These are phyloP conservation scores for Rhynchospora tenuis DNA, from an alignment of 176 grass and related monocot species.

Conservation along the genomic window DNA sequence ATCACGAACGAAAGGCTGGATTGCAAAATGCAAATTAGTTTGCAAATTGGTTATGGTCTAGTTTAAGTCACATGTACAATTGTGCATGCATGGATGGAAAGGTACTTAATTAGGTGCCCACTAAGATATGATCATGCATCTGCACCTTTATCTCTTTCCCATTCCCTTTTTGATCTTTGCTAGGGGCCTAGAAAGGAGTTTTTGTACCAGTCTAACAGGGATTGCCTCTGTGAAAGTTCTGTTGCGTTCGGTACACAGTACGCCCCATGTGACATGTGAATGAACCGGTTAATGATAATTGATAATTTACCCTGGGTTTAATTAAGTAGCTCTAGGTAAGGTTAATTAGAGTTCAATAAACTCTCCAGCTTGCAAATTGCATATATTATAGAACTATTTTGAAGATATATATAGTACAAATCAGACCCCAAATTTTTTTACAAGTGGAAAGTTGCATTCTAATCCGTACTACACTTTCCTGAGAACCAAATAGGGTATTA, in stretches of 20 bases:
- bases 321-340: neutral
- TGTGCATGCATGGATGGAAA: neutral
- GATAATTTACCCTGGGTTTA: too few species aligned
- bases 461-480: too few species aligned
- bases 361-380: neutral
- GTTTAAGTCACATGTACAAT: neutral
- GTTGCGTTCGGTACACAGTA: neutral
- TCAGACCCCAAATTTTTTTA: too few species aligned
- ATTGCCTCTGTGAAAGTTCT: neutral
- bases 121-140: neutral
- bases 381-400: neutral
- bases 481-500: too few species aligned
- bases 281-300: neutral
- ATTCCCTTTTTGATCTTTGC: neutral
- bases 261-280: neutral
- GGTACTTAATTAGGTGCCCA: constrained; percentile 4
- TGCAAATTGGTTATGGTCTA: neutral
- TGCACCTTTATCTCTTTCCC: neutral
- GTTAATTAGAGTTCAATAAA: neutral
- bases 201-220: neutral
- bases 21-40: too few species aligned
- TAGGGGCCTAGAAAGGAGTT: neutral
- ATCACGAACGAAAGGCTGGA: neutral
- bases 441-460: too few species aligned
- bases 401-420: neutral